Conservation (phyloP, 2,329 filamentous ascomycete genomes). For the Neofusicoccum cordaticola region DNA sequence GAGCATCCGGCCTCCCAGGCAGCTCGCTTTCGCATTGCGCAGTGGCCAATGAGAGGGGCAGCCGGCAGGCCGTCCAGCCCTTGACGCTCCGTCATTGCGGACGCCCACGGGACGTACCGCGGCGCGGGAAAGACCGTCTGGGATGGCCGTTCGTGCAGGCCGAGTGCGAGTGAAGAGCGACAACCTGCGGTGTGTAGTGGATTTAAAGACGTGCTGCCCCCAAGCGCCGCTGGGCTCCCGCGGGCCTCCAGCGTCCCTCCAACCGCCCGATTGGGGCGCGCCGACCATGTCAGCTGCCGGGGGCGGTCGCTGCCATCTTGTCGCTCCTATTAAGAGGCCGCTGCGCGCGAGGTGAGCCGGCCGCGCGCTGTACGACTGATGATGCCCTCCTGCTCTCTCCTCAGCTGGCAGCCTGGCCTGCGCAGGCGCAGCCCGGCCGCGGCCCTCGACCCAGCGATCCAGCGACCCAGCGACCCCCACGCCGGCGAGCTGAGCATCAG, state of each 20-base stretch:
- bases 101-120: slow-evolving; percentile 13
- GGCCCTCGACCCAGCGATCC: background rate
- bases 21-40: background rate
- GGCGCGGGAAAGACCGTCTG: slow-evolving; percentile 13
- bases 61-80: background rate
- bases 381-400: background rate
- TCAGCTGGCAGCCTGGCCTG: background rate
- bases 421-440: background rate
- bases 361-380: slow-evolving; percentile 1
- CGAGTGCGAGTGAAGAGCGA: slow-evolving; percentile 1
- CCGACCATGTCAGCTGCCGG: background rate
- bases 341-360: background rate
- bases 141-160: slow-evolving; percentile 8
- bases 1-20: background rate
- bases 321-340: background rate
- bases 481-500: background rate
- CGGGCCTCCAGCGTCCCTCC: slow-evolving; percentile 4
- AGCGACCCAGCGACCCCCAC: no score
- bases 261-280: background rate
- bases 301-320: background rate
- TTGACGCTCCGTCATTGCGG: slow-evolving; percentile 7
- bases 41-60: background rate
- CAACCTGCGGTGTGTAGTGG: slow-evolving; percentile 2
- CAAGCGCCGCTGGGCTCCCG: background rate
- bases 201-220: slow-evolving; percentile 9